Conservation (phyloP, 2,329 filamentous ascomycete genomes). For the Talaromyces atroroseus region DNA sequence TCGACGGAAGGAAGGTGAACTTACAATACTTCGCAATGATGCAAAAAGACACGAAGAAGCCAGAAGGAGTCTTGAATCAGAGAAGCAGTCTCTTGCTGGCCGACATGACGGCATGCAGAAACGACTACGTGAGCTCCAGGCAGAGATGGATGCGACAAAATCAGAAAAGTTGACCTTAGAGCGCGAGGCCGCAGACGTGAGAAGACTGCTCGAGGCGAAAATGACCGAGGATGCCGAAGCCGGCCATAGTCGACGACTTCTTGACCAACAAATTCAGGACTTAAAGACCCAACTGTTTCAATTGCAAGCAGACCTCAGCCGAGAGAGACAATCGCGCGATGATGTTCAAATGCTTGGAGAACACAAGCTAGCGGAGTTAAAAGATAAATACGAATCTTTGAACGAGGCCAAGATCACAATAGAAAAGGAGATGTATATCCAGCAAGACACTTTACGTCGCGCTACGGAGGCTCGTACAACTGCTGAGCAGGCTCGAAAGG, state of each 20-base stretch:
- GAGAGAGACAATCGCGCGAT: conserved; percentile 87
- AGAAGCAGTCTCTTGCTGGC: conserved; percentile 63
- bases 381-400: conserved; percentile 77
- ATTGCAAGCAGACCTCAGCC: conserved; percentile 79
- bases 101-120: conserved; percentile 75
- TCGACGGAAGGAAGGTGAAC: conserved; percentile 86
- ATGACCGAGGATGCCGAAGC: conserved; percentile 86
- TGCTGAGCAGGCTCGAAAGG: conserved; percentile 82
- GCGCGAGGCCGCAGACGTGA: conserved; percentile 83
- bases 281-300: conserved; percentile 81
- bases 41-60: conserved; percentile 78
- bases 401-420: conserved; percentile 96
- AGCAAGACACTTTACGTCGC: conserved; percentile 83
- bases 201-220: conserved; percentile 76
- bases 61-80: conserved; percentile 69
- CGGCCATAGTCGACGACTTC: conserved; percentile 69
- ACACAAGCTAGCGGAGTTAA: conserved; percentile 75
- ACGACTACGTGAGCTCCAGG: conserved; percentile 76
- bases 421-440: conserved; percentile 94
- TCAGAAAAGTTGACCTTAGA: conserved; percentile 79
- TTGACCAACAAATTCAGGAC: conserved; percentile 81
- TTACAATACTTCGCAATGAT: conserved; percentile 77
- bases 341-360: conserved; percentile 88
- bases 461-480: conserved; percentile 74
- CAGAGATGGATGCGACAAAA: conserved; percentile 79